Evolutionary conservation across 2,329 filamentous ascomycete genomes (phyloP), one percentile per base, ranked within the genome.

Genomic region (Clonostachys rhizophaga): DNA sequence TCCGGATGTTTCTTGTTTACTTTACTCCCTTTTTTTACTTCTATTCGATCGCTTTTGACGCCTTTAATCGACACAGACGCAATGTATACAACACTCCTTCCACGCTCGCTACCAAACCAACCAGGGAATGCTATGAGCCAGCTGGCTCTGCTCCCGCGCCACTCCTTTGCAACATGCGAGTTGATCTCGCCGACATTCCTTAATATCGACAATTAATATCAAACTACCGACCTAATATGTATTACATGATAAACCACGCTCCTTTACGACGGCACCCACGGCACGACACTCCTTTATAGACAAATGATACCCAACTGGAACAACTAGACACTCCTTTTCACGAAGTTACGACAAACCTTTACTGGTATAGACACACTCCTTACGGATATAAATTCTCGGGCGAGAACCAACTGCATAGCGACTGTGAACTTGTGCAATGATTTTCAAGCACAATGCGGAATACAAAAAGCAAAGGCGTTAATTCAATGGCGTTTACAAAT

Each of bases 391-490:
- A 64, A 52, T 44, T 46, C 49, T 46, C 45, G 53, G 70, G 53
- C 49, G 54, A 58, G 51, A 67, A 69, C 68, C 70, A 70, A 72
- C 65, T 76, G 74, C 75, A 79, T 78, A 76, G 75, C 75, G 74
- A 72, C 71, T 74, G 68, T 71, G 70, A 47, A 69, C 60, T 52
- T 40, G 37, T 45, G n/a, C 16, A n/a, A 44, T 30, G 45, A 10
- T 33, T 45, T 45, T 30, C 9, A 43, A 35, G 40, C 40, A 48
- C 11, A 34, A 14, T 36, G 45, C 51, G 50, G 52, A 47, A 53
- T 56, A 52, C 14, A 17, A 44, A 58, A 58, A 58, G 58, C 56
- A 54, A 45, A 45, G 58, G 58, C 53, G 57, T 54, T 58, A 43
- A 9, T 30, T 30, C 9, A 30, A 30, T 30, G 24, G 24, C 24